Evolutionary conservation across 805 yeast species (phyloP).

Genomic region (Scheffersomyces spartinae): DNA sequence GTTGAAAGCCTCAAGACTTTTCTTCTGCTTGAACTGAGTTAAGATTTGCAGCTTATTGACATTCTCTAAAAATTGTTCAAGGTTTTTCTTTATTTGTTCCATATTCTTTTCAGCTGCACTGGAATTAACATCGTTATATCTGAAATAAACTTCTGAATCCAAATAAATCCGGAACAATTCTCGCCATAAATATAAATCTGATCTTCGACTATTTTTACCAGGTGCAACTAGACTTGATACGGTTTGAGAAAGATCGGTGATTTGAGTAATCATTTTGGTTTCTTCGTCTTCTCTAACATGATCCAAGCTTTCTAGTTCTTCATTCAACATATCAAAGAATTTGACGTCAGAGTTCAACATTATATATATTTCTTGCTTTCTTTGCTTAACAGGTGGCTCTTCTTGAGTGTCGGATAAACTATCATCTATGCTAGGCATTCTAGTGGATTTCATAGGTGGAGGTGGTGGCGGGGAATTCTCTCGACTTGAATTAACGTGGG

Average conservation of each 20-base stretch:
- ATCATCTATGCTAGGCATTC: too few species aligned
- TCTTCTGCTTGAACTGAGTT: conserved; percentile 33
- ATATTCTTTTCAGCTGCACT: conserved; percentile 34
- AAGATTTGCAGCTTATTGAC: conserved; percentile 26
- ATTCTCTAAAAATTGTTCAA: conserved; percentile 26
- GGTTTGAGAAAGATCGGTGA: conserved; percentile 28
- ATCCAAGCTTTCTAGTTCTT: conserved; percentile 41
- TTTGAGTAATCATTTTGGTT: conserved; percentile 26
- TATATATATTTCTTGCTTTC: conserved; percentile 1
- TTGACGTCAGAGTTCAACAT: conserved; percentile 44
- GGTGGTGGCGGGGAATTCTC: too few species aligned
- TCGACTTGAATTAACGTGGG: too few species aligned
- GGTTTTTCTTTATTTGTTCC: conserved; percentile 34
- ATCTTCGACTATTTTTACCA: conserved; percentile 18
- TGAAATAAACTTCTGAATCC: conserved; percentile 56
- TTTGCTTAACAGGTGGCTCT: conserved; percentile 1
- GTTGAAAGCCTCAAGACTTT: conserved; percentile 32
- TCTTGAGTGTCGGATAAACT: too few species aligned
- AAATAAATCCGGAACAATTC: conserved; percentile 53
- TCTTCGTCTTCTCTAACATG: conserved; percentile 33
- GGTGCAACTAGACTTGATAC: conserved; percentile 32
- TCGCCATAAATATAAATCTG: conserved; percentile 61
- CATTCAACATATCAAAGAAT: conserved; percentile 46
- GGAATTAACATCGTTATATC: conserved; percentile 30
- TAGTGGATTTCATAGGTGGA: too few species aligned